phyloP scores from a whole-genome alignment of 495 filamentous ascomycete genomes.

The Staphylotrichum longicolle region DNA sequence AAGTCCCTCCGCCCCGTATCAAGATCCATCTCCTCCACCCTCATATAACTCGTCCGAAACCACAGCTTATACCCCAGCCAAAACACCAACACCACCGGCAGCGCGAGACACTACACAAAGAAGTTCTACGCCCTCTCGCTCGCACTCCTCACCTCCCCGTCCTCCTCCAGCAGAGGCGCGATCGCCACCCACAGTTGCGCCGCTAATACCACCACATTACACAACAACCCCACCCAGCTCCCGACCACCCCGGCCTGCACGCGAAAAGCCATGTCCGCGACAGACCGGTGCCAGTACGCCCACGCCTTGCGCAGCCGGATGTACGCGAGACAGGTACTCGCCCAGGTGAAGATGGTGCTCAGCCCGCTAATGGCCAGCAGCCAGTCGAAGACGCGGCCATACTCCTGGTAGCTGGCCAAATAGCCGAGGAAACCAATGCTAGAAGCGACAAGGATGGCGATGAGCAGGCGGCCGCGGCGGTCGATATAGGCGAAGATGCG shows the following conservation, averaged over 20 bases:
- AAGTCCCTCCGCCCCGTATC: slow-evolving; percentile 81
- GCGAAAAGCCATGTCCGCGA: slow-evolving; percentile 78
- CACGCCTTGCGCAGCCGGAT: slow-evolving; percentile 88
- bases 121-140: slow-evolving; percentile 51
- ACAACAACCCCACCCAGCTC: slow-evolving; percentile 77
- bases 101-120: slow-evolving; percentile 76
- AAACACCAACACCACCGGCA: slow-evolving; percentile 73
- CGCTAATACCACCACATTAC: slow-evolving; percentile 76
- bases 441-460: slow-evolving; percentile 67
- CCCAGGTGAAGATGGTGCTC: slow-evolving; percentile 92
- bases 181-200: slow-evolving; percentile 91
- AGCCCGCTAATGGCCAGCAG: slow-evolving; percentile 87
- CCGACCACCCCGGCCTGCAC: slow-evolving; percentile 79
- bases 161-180: slow-evolving; percentile 55
- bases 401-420: slow-evolving; percentile 61
- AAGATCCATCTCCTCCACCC: slow-evolving; percentile 75
- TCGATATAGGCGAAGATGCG: slow-evolving; percentile 77
- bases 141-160: slow-evolving; percentile 35
- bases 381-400: slow-evolving; percentile 73
- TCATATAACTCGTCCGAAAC: slow-evolving; percentile 66
- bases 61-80: slow-evolving; percentile 78
- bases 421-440: slow-evolving; percentile 73
- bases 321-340: slow-evolving; percentile 80
- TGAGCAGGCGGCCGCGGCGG: slow-evolving; percentile 74
- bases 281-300: slow-evolving; percentile 64